These are phyloP conservation scores for Diplodia seriata DNA, from an alignment of 2,329 filamentous ascomycete species.

Conservation along the genomic window DNA sequence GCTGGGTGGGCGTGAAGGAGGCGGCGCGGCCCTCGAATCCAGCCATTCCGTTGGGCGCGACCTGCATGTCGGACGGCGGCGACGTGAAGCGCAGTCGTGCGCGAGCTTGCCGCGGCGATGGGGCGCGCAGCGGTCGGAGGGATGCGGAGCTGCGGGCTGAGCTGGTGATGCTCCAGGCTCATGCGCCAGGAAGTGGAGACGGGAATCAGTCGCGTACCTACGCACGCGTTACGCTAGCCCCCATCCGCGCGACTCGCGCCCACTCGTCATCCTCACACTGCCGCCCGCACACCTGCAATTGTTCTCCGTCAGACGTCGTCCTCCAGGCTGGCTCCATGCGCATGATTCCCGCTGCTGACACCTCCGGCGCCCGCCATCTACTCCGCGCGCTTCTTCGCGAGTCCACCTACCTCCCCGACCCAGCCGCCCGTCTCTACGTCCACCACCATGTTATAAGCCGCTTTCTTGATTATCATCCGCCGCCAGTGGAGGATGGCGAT, in stretches of 20 bases:
- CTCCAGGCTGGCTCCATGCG: not conserved
- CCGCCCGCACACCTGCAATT: not conserved
- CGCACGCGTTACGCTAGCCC: conserved; percentile 27
- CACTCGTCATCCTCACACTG: not conserved
- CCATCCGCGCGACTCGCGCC: conserved; percentile 21
- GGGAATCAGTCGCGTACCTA: conserved; percentile 21
- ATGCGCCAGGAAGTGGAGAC: conserved; percentile 24
- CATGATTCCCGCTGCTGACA: conserved; percentile 1
- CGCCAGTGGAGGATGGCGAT: not conserved
- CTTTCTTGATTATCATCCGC: conserved; percentile 55
- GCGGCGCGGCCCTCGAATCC: conserved; percentile 33
- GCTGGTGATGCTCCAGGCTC: conserved; percentile 25
- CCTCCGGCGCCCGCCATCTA: conserved; percentile 48
- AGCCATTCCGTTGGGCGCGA: conserved; percentile 29
- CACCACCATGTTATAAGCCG: conserved; percentile 55
- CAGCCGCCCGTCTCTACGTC: conserved; percentile 59
- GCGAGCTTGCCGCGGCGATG: conserved; percentile 21
- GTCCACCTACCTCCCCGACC: conserved; percentile 66
- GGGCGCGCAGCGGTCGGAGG: conserved; percentile 41
- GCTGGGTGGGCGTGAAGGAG: conserved; percentile 36
- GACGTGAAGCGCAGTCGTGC: conserved; percentile 15
- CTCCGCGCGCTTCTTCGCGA: conserved; percentile 65
- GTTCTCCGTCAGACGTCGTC: not conserved
- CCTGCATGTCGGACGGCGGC: conserved; percentile 32
- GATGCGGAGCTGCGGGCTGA: conserved; percentile 39